phyloP scores from a whole-genome alignment of 345 rosid genomes.

The Rhizophora apiculata region DNA sequence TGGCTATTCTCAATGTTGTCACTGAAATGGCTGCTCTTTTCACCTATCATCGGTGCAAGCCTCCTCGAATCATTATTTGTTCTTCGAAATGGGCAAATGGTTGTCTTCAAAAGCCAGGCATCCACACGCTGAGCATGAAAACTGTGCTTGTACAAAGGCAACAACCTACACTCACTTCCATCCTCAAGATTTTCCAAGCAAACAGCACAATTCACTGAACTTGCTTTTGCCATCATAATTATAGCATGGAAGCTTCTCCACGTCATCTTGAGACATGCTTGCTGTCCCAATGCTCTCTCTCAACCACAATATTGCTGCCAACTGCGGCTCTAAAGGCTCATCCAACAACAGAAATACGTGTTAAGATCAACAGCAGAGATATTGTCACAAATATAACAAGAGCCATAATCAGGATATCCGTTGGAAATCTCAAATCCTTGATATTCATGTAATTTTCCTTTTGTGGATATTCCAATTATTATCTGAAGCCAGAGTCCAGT shows the following conservation, averaged over 20 bases:
- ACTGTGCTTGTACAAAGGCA: constrained; percentile 53
- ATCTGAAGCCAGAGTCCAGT: background rate
- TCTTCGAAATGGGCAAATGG: constrained; percentile 56
- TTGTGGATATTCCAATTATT: background rate
- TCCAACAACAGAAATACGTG: constrained; percentile 41
- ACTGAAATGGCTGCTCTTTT: constrained; percentile 19
- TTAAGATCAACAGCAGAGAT: constrained; percentile 30
- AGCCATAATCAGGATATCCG: constrained; percentile 26
- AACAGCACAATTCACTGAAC: constrained; percentile 43
- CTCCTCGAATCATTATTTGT: constrained; percentile 26
- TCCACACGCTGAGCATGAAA: constrained; percentile 56
- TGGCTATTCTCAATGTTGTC: constrained; percentile 12
- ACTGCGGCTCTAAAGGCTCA: constrained; percentile 29
- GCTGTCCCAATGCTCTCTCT: constrained; percentile 2
- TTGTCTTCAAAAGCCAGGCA: constrained; percentile 51
- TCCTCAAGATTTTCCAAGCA: constrained; percentile 49
- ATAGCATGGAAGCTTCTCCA: constrained; percentile 55
- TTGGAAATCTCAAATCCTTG: constrained; percentile 3
- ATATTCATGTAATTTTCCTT: constrained; percentile 16
- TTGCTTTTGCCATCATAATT: constrained; percentile 27
- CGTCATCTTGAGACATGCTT: constrained; percentile 42
- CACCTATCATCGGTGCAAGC: constrained; percentile 9
- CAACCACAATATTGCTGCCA: background rate
- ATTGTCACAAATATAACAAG: constrained; percentile 37
- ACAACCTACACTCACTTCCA: constrained; percentile 53